Percentiles rank a stretch among this genome's conserved stretches.
Conservation (phyloP, 148 eudicot genomes). For the Rhododendron ovatum region DNA sequence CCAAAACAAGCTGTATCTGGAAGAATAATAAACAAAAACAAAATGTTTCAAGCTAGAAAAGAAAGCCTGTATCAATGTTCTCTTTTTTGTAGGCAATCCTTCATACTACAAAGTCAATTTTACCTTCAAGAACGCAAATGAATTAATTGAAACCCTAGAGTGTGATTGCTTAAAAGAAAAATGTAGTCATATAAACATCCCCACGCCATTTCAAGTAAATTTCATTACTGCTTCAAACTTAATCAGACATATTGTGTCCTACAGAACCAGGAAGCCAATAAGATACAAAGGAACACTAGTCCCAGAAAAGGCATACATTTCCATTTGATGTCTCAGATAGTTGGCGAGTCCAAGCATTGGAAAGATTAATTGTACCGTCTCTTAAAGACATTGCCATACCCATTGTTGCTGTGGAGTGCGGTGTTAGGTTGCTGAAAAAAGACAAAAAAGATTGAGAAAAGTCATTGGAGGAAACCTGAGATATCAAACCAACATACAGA, state of each 20-base stretch:
- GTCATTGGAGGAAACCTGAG: constrained; percentile 10
- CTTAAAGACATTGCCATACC: constrained; percentile 69
- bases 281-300: not conserved
- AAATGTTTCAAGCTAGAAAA: constrained; percentile 9
- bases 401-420: constrained; percentile 73
- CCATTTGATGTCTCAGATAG: constrained; percentile 69
- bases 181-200: not conserved
- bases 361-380: constrained; percentile 86
- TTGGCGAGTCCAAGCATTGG: constrained; percentile 90
- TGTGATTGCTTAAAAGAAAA: not conserved
- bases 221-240: not conserved
- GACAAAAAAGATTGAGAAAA: not conserved
- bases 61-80: not conserved
- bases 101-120: not conserved
- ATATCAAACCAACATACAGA: not conserved
- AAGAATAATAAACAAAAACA: constrained; percentile 7
- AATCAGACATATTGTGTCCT: not conserved
- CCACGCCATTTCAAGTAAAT: not conserved
- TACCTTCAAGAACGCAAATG: not conserved
- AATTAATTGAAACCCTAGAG: not conserved
- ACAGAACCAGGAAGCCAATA: not conserved
- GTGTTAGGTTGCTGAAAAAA: constrained; percentile 64
- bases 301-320: constrained; percentile 42
- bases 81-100: not conserved
- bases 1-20: constrained; percentile 83